Base-by-base conservation (phyloP, 78 protist genomes). In the Pigoraptor vietnamica region DNA sequence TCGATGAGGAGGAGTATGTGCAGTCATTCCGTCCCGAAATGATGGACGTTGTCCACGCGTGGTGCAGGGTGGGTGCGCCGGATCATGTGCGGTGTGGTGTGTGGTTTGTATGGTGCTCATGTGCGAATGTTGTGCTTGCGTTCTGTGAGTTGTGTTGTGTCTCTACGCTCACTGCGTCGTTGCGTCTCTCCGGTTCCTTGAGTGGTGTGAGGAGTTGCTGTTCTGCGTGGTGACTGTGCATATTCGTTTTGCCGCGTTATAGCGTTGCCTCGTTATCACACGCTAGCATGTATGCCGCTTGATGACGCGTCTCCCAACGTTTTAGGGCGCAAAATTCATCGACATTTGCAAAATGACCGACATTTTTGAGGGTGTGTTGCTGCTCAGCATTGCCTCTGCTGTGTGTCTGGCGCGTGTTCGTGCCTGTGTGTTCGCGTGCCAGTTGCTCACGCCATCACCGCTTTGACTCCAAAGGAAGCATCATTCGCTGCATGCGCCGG, bases 301-400 rank as follows among this genome's bases (percentile, higher is more conserved):
- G 86, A 24, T 0, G 21, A 0, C 2, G 0, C 0, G 34, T 25
- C 34, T 25, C 86, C 2, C 37, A 2, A 19, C 0, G 2, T 81
- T 21, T 48, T 48, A 1, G 56, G 99, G 99, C 32, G 89, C 95
- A 34, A 90, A 94, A 36, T 98, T 99, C 81, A 56, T 90, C 1
- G 98, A 96, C 6, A 39, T 98, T 37, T 92, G 94, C 88, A 89
- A 93, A 38, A 92, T 92, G 96, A 97, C 99, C 37, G 97, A 96
- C 1, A 91, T 96, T 25, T 99, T 98, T 39, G 99, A 99, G 14
- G 67, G 67, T 2, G 82, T 1, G 24, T 2, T 19, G 9, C 9
- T 23, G 24, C 82, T 2, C 32, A 14, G 1, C 9, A 1, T 40
- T 9, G 1, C 55, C 55, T 9, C 55, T 9, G 55, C 55, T 1